A percentile compares a stretch with the other conserved stretches of the same genome.
Evolutionary conservation across 352 stramenopile genomes (phyloP).

Genomic region (Globisporangium ultimum): DNA sequence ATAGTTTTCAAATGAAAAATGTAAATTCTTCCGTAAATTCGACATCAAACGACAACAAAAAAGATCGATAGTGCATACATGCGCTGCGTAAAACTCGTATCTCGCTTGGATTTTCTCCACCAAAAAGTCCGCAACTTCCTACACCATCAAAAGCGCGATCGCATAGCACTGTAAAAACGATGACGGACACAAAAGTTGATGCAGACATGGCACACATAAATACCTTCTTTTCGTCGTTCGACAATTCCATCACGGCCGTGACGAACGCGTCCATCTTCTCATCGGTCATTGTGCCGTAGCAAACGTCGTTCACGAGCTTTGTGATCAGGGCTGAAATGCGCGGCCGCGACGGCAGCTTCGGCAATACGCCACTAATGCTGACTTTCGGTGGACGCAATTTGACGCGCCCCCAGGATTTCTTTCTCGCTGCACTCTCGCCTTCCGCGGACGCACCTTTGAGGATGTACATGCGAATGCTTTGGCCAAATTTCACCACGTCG

Average conservation of each 20-base stretch:
- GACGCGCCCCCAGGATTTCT: conserved; percentile 77
- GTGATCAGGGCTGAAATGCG: conserved; percentile 52
- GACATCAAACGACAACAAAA: not conserved
- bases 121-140: conserved; percentile 79
- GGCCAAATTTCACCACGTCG: conserved; percentile 84
- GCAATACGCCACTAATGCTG: conserved; percentile 64
- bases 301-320: conserved; percentile 85
- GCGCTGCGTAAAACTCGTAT: conserved; percentile 77
- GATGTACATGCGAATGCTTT: conserved; percentile 84
- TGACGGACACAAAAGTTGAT: not conserved
- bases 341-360: conserved; percentile 58
- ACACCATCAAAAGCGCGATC: not conserved
- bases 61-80: conserved; percentile 33
- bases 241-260: conserved; percentile 63
- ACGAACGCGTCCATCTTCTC: conserved; percentile 74
- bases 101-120: conserved; percentile 83
- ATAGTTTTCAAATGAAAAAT: not conserved
- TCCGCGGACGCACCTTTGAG: conserved; percentile 67
- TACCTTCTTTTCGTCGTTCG: conserved; percentile 66
- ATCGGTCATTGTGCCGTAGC: conserved; percentile 67
- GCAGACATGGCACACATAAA: not conserved
- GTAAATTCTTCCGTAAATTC: not conserved
- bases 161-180: not conserved
- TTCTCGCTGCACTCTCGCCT: conserved; percentile 63
- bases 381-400: conserved; percentile 74